These are phyloP conservation scores for Dendrobium officinale DNA, from an alignment of 106 monocot species.

Conservation along the genomic window DNA sequence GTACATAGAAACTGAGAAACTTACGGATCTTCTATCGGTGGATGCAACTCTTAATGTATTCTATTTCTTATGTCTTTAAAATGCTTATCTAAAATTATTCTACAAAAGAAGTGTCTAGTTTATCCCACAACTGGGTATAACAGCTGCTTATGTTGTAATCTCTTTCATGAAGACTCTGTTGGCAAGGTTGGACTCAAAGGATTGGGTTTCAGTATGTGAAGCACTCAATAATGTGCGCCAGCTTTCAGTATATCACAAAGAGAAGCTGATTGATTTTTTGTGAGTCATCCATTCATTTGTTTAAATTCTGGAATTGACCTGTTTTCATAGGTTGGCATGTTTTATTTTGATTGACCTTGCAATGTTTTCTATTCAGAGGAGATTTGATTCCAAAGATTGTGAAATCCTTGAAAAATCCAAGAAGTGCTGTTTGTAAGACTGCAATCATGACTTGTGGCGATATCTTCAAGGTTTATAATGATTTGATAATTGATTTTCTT, in stretches of 20 bases:
- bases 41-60: conserved; percentile 64
- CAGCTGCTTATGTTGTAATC: neutral
- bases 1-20: conserved; percentile 79
- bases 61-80: neutral
- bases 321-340: neutral
- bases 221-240: conserved; percentile 94
- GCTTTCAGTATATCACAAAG: conserved; percentile 77
- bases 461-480: conserved; percentile 69
- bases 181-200: conserved; percentile 72
- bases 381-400: conserved; percentile 65
- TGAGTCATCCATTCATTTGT: conserved; percentile 30
- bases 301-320: neutral
- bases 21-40: conserved; percentile 60
- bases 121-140: neutral
- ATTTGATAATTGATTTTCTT: conserved; percentile 64
- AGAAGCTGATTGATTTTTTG: conserved; percentile 68
- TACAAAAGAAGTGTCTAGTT: neutral
- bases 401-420: conserved; percentile 85
- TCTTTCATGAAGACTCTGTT: conserved; percentile 50
- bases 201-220: conserved; percentile 87
- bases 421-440: conserved; percentile 97
- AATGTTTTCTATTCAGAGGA: conserved; percentile 23
- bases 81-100: neutral
- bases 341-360: neutral
- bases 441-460: conserved; percentile 93